Base-by-base conservation (phyloP, 2,329 filamentous ascomycete genomes). In the Pleurostoma richardsiae region DNA sequence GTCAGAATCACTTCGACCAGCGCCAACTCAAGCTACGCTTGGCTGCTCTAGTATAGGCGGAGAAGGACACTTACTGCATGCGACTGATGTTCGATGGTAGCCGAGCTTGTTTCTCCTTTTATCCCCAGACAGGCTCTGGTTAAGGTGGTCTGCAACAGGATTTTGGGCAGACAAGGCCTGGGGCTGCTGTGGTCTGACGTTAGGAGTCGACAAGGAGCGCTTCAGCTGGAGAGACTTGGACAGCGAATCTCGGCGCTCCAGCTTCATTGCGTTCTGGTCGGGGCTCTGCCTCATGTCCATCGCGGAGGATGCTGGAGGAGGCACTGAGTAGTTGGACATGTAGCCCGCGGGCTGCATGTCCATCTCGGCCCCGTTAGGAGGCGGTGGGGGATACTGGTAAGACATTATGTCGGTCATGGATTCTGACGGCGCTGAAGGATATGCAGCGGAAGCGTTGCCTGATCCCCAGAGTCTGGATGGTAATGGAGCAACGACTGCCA, bases 41-140 rank as follows among this genome's bases (percentile, higher is more conserved):
- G 53, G 54, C 54, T 44, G 47, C 43, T 39, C 36, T 26, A 41
- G 29, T 19, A 19, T 19, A 19, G 19, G 29, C 49, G 33, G 46
- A 50, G 39, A 48, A 29, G 6, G 5, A 27, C 7, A 83, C 91
- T 81, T 79, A 97, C 92, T 87, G 73, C 92, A 97, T 56, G 92
- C 94, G 57, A 96, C 89, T 40, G 91, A 95, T 33, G 90, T 96
- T 60, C 92, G 83, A 71, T 96, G 92, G 64, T 97, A 97, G 38
- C 92, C 92, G 51, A 97, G 77, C 69, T 95, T 96, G 67, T 96
- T 96, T 61, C 91, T 83, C 50, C 72, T 76, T 65, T 77, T 81
- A 49, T 81, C 77, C 33, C 64, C 68, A n/a, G 68, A 55, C 30
- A 66, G 57, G 28, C 62, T 62, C 45, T 67, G 55, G 39, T 62